A percentile compares a stretch with the other conserved stretches of the same genome.
phyloP scores from a whole-genome alignment of 495 filamentous ascomycete species.

The Podospora pseudopauciseta region DNA sequence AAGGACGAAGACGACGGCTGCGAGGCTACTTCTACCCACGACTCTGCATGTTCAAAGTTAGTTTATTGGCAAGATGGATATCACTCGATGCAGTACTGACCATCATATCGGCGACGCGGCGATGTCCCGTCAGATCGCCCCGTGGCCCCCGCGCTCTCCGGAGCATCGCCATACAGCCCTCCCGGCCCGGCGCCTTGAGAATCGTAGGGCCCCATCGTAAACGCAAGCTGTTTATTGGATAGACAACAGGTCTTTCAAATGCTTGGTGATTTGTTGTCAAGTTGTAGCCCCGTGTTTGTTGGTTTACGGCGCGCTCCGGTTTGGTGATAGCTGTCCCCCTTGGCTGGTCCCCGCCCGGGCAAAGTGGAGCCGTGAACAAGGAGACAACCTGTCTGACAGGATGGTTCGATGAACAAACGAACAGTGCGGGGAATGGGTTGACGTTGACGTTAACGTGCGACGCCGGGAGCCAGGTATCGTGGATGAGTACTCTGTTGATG shows the following conservation, averaged over 20 bases:
- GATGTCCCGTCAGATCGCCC: conserved; percentile 20
- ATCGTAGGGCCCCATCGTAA: conserved; percentile 24
- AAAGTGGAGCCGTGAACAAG: conserved; percentile 15
- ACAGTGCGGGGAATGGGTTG: conserved; percentile 4
- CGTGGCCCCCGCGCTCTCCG: conserved; percentile 12
- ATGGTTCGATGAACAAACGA: conserved; percentile 2
- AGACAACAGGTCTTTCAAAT: background rate
- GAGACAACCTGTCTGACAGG: conserved; percentile 7
- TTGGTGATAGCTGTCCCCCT: conserved; percentile 8
- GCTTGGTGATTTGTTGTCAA: background rate
- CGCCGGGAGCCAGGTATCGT: background rate
- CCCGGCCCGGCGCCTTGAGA: conserved; percentile 17
- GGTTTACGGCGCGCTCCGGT: background rate
- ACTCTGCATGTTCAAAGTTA: conserved; percentile 62
- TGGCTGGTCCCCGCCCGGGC: conserved; percentile 12
- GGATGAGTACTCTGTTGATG: background rate
- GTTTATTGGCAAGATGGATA: background rate
- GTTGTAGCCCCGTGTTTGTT: background rate
- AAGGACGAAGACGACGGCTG: conserved; percentile 85
- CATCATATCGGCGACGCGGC: conserved; percentile 33
- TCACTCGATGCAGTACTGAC: conserved; percentile 26
- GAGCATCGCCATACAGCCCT: conserved; percentile 7
- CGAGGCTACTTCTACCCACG: conserved; percentile 93
- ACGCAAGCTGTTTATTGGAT: background rate
- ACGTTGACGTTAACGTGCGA: background rate